These are phyloP conservation scores for Millerago galiae DNA, from an alignment of 805 yeast species.

Conservation along the genomic window DNA sequence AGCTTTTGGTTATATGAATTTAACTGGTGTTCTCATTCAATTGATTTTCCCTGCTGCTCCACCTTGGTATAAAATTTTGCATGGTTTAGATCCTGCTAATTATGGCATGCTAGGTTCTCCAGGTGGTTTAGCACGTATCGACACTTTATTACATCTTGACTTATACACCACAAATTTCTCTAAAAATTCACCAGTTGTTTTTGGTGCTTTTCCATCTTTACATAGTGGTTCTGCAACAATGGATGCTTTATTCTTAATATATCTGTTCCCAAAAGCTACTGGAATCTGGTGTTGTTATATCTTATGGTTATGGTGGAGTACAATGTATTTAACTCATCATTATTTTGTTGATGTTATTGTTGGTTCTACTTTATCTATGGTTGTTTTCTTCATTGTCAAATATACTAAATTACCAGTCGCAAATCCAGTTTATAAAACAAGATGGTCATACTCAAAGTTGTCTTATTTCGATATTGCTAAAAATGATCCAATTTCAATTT, in stretches of 20 bases:
- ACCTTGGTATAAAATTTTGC: constrained; percentile 87
- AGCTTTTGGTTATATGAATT: constrained; percentile 92
- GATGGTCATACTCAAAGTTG: constrained; percentile 51
- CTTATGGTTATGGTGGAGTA: constrained; percentile 97
- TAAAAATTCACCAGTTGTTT: constrained; percentile 80
- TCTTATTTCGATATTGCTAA: constrained; percentile 4
- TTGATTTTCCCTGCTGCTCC: constrained; percentile 90
- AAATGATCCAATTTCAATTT: constrained; percentile 6
- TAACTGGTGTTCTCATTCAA: constrained; percentile 79
- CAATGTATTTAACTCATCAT: constrained; percentile 96
- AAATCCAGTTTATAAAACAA: constrained; percentile 47
- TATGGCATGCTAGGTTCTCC: constrained; percentile 91
- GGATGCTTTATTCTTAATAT: constrained; percentile 82
- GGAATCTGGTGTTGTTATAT: constrained; percentile 71
- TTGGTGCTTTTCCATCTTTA: constrained; percentile 85
- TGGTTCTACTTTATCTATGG: constrained; percentile 80
- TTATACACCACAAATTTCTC: constrained; percentile 77
- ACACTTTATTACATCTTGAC: constrained; percentile 67
- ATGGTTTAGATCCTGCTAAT: constrained; percentile 86
- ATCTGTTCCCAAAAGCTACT: constrained; percentile 68
- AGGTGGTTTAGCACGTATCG: constrained; percentile 90
- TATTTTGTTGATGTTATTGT: constrained; percentile 89
- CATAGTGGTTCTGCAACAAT: constrained; percentile 93
- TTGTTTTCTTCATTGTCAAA: constrained; percentile 64
- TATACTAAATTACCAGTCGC: constrained; percentile 61